Percentiles rank a stretch among this genome's conserved stretches.
These are phyloP conservation scores for Trichomonas vaginalis DNA, from an alignment of 208 protist genomes.

Conservation along the genomic window DNA sequence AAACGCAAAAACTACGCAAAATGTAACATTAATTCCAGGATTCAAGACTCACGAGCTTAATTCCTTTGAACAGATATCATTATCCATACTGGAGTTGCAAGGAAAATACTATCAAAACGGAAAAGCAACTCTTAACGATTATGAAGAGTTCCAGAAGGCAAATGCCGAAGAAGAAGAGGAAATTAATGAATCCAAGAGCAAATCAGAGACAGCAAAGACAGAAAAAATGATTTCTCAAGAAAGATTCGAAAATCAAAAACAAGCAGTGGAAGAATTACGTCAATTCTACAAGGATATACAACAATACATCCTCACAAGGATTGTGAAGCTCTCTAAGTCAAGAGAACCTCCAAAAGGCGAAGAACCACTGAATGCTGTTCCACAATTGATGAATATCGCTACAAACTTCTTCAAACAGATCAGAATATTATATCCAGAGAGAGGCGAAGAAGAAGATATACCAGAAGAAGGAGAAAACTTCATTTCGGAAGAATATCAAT, in stretches of 20 bases:
- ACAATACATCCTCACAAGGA: background rate
- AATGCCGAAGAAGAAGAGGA: background rate
- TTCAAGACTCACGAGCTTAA: background rate
- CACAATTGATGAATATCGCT: background rate
- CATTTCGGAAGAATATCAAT: background rate
- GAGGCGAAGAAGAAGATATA: background rate
- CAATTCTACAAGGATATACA: background rate
- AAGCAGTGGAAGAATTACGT: background rate
- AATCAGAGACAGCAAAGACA: background rate
- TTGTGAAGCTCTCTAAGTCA: background rate
- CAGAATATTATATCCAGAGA: background rate
- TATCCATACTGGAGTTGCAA: background rate
- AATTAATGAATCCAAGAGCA: background rate
- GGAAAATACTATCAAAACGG: background rate
- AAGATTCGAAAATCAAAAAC: background rate
- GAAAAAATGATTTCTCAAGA: background rate
- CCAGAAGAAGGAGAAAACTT: background rate
- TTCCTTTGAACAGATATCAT: background rate
- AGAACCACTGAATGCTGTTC: background rate
- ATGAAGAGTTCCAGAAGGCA: background rate
- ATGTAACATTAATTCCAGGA: background rate
- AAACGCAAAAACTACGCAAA: background rate
- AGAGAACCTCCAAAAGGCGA: background rate
- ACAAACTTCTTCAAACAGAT: background rate
- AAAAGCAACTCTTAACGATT: background rate